Evolutionary conservation across 148 eudicot species (phyloP).

Genomic region (Oxyria digyna): DNA sequence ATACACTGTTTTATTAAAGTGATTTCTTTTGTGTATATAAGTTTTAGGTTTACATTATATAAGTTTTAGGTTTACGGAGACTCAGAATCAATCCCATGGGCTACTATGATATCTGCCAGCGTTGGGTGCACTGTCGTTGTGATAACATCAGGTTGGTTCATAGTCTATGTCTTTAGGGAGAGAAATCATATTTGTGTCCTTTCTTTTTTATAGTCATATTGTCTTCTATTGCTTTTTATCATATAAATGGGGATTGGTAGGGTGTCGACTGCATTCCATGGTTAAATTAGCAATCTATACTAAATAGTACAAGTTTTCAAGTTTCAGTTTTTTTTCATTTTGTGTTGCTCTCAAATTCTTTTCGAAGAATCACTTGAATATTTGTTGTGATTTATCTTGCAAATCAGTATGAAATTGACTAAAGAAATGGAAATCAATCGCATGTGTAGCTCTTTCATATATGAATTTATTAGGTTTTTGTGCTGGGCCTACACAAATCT

Average conservation of each 20-base stretch:
- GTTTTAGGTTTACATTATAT: slow-evolving; percentile 77
- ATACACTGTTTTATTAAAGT: not conserved
- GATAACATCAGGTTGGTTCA: slow-evolving; percentile 76
- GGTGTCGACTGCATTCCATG: not conserved
- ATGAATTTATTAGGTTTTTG: no score
- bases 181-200: not conserved
- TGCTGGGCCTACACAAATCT: not conserved
- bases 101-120: slow-evolving; percentile 94
- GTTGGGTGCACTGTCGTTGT: slow-evolving; percentile 92
- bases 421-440: no score
- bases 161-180: not conserved
- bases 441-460: no score
- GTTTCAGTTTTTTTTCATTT: no score
- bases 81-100: slow-evolving; percentile 98
- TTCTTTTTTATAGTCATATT: not conserved
- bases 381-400: not conserved
- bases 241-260: not conserved
- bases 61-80: no score
- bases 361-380: not conserved
- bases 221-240: not conserved
- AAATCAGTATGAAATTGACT: no score
- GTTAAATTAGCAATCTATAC: not conserved
- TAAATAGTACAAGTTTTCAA: not conserved
- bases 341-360: no score
- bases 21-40: slow-evolving; percentile 1